A percentile compares a stretch with the other conserved stretches of the same genome.
Evolutionary conservation across 768 basidiomycete genomes (phyloP).

Genomic region (Chalciporus pseudorubinellus): DNA sequence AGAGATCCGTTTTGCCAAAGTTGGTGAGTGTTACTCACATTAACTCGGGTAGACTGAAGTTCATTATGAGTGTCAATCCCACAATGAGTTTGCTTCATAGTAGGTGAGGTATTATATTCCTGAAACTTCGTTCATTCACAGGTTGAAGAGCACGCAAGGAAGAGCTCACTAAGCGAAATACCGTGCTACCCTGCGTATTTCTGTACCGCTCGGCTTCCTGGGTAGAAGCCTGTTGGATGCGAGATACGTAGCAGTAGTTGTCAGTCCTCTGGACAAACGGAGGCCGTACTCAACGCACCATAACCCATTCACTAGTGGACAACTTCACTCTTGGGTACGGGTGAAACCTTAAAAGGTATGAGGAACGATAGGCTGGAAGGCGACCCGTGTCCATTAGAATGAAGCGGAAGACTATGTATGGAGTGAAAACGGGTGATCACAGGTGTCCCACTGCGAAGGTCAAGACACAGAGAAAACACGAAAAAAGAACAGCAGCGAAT

Average conservation of each 20-base stretch:
- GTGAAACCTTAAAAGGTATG: constrained; percentile 28
- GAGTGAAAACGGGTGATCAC: too few relatives aligned
- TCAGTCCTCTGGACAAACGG: background rate
- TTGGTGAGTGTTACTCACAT: constrained; percentile 17
- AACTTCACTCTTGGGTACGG: constrained; percentile 27
- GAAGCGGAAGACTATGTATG: too few relatives aligned
- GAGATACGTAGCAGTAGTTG: constrained; percentile 9
- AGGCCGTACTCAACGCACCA: constrained; percentile 12
- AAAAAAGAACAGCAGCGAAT: too few relatives aligned
- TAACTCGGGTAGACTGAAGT: constrained; percentile 10
- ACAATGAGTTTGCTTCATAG: constrained; percentile 5
- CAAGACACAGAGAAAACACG: too few relatives aligned
- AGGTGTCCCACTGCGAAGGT: too few relatives aligned
- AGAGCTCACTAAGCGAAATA: constrained; percentile 3
- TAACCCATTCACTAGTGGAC: constrained; percentile 24
- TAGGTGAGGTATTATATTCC: background rate
- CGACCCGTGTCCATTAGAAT: constrained; percentile 16
- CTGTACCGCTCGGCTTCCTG: background rate
- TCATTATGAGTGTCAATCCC: background rate
- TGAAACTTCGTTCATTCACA: too few relatives aligned
- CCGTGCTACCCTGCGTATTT: background rate
- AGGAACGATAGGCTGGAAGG: constrained; percentile 27
- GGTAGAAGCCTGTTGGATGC: constrained; percentile 10
- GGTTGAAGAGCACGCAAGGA: too few relatives aligned
- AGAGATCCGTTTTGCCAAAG: too few relatives aligned